A percentile compares a stretch with the other conserved stretches of the same genome.
Conservation (phyloP, 148 eudicot species). For the Drosera capensis region DNA sequence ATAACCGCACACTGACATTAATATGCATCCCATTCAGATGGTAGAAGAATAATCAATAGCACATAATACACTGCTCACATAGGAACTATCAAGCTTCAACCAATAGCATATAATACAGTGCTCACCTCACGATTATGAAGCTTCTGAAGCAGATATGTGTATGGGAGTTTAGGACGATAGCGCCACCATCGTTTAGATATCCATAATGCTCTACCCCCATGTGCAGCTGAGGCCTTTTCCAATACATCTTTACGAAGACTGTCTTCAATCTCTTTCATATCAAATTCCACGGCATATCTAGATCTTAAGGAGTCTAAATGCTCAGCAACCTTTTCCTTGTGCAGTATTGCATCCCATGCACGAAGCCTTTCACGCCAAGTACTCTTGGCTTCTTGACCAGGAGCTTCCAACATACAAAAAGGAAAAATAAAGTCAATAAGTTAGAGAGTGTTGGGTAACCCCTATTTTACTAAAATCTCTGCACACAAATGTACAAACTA, state of each 20-base stretch:
- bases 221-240: conserved; percentile 39
- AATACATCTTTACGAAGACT: conserved; percentile 79
- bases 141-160: conserved; percentile 82
- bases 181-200: conserved; percentile 99
- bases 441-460: background rate
- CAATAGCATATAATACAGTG: conserved; percentile 2
- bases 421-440: conserved; percentile 1
- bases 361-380: conserved; percentile 89
- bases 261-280: conserved; percentile 87
- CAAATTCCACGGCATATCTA: conserved; percentile 72
- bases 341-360: conserved; percentile 58
- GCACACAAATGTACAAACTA: too few relatives aligned
- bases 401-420: conserved; percentile 23
- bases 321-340: conserved; percentile 62
- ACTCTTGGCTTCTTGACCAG: conserved; percentile 26
- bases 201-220: conserved; percentile 72
- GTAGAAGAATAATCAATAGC: conserved; percentile 2
- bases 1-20: too few relatives aligned
- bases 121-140: conserved; percentile 78
- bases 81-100: conserved; percentile 62
- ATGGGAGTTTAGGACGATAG: conserved; percentile 91
- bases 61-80: conserved; percentile 27
- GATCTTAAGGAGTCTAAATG: conserved; percentile 47
- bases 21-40: background rate
- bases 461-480: too few relatives aligned